A percentile compares a stretch with the other conserved stretches of the same genome.
phyloP scores from a whole-genome alignment of 345 rosid genomes.

The Aegle marmelos region DNA sequence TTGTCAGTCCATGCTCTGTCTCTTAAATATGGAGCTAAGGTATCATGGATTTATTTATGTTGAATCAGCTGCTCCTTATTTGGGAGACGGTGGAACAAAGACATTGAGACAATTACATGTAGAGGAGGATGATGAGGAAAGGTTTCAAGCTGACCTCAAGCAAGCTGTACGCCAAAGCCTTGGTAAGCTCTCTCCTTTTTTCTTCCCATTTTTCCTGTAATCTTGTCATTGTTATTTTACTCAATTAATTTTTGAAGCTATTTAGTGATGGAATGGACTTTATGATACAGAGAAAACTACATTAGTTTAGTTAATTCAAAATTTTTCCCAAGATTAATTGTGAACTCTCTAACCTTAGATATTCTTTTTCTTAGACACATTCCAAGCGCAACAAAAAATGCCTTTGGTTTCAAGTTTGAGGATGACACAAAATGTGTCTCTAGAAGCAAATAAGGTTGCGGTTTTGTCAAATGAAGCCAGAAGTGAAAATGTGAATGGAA shows the following conservation, averaged over 20 bases:
- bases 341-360: conserved; percentile 16
- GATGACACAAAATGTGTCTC: conserved; percentile 22
- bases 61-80: conserved; percentile 25
- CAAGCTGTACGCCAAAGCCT: conserved; percentile 87
- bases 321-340: not conserved
- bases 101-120: conserved; percentile 73
- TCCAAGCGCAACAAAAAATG: conserved; percentile 49
- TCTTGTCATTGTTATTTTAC: not conserved
- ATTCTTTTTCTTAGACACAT: conserved; percentile 48
- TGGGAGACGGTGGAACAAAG: conserved; percentile 52
- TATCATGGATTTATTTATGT: conserved; percentile 14
- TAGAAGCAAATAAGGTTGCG: conserved; percentile 30
- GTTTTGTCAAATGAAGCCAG: conserved; percentile 33
- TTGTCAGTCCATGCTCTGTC: not conserved
- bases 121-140: conserved; percentile 88
- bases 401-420: conserved; percentile 36
- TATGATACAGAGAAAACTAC: not conserved
- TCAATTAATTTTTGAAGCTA: not conserved
- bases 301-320: conserved; percentile 3
- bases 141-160: conserved; percentile 90
- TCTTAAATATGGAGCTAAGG: conserved; percentile 15
- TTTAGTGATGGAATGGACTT: not conserved
- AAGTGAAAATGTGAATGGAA: conserved; percentile 28
- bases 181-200: conserved; percentile 42
- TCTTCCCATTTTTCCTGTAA: conserved; percentile 1